phyloP scores from a whole-genome alignment of 257 asterid genomes.

The Nicotiana otophora region DNA sequence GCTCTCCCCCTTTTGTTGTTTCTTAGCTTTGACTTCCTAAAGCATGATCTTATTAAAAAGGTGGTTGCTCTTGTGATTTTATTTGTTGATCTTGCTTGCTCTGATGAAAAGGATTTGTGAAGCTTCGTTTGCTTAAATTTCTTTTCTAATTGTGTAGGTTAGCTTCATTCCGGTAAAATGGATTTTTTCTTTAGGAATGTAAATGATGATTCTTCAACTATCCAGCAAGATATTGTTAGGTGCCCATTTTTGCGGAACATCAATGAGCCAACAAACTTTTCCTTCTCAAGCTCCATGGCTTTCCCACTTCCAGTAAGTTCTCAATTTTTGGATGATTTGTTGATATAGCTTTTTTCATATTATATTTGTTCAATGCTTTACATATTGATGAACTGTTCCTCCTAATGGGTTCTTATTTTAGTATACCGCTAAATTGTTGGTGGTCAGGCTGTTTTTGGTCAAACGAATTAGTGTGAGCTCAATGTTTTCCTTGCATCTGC shows the following conservation, averaged over 20 bases:
- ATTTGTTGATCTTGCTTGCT: background rate
- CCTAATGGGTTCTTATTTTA: background rate
- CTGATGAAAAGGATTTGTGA: background rate
- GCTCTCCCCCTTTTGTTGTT: background rate
- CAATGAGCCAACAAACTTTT: conserved; percentile 80
- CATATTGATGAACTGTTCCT: background rate
- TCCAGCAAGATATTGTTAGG: conserved; percentile 53
- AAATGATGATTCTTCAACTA: conserved; percentile 46
- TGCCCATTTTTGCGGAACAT: conserved; percentile 96
- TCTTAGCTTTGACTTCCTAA: background rate
- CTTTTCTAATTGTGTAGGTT: conserved; percentile 34
- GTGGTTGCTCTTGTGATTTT: background rate
- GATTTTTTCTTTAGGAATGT: conserved; percentile 50
- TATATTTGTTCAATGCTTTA: background rate
- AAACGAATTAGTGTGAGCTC: background rate
- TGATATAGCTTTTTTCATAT: background rate
- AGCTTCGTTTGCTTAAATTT: conserved; percentile 5
- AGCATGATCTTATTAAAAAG: background rate
- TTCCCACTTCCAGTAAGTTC: conserved; percentile 57
- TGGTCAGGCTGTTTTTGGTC: background rate
- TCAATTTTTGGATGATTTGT: background rate
- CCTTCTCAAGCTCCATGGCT: conserved; percentile 60
- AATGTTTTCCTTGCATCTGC: background rate
- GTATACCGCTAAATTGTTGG: background rate
- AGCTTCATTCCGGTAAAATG: conserved; percentile 39